These are phyloP conservation scores for Ascodesmis nigricans DNA, from an alignment of 495 filamentous ascomycete genomes.

Conservation along the genomic window DNA sequence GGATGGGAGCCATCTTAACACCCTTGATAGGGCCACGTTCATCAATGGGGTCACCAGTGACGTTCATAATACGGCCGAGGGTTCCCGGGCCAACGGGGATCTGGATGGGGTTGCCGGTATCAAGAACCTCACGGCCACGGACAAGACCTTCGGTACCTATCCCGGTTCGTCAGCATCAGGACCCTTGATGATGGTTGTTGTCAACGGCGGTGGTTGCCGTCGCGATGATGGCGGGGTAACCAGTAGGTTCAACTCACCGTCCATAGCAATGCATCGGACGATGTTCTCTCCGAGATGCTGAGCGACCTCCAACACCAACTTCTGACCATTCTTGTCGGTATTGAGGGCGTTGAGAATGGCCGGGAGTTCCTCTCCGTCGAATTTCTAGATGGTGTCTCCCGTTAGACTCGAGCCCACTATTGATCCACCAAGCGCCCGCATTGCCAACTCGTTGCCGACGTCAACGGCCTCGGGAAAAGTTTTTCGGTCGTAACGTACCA, in stretches of 20 bases:
- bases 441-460: constrained; percentile 5
- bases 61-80: constrained; percentile 98
- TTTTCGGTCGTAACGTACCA: constrained; percentile 41
- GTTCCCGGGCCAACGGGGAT: constrained; percentile 89
- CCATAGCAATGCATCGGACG: constrained; percentile 99
- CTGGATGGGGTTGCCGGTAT: constrained; percentile 89
- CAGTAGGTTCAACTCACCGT: constrained; percentile 84
- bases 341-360: constrained; percentile 93
- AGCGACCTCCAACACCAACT: constrained; percentile 88
- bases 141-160: constrained; percentile 96
- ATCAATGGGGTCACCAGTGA: constrained; percentile 99
- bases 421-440: constrained; percentile 7
- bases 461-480: constrained; percentile 42
- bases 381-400: constrained; percentile 43
- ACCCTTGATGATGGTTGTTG: constrained; percentile 1
- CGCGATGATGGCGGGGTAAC: constrained; percentile 6
- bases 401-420: constrained; percentile 1
- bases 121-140: constrained; percentile 60
- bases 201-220: not conserved
- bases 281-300: constrained; percentile 99
- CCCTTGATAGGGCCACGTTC: constrained; percentile 96
- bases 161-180: not conserved
- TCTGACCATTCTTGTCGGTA: constrained; percentile 77
- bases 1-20: constrained; percentile 67
- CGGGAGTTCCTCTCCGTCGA: constrained; percentile 82